phyloP scores from a whole-genome alignment of 371 early-diverging fungal genomes.

The Funneliformis caledonium region DNA sequence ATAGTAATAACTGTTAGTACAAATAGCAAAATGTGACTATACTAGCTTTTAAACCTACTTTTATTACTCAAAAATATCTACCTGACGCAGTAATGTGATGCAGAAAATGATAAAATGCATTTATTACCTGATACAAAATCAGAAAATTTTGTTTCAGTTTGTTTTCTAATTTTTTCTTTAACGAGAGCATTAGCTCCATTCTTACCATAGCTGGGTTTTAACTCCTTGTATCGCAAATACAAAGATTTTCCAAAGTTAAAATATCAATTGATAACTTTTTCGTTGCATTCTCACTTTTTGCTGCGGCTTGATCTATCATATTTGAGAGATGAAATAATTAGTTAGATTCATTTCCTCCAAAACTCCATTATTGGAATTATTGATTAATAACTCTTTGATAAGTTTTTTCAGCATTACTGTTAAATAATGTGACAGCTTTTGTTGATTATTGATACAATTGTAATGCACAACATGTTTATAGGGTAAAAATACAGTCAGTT shows the following conservation, averaged over 20 bases:
- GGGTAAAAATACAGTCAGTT: too few relatives aligned
- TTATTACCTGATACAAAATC: background rate
- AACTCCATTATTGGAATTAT: too few relatives aligned
- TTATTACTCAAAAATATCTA: too few relatives aligned
- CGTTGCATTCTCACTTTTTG: background rate
- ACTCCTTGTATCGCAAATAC: conserved; percentile 25
- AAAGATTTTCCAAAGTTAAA: conserved; percentile 20
- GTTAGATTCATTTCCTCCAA: too few relatives aligned
- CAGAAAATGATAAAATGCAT: background rate
- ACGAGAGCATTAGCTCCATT: background rate
- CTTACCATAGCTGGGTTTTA: conserved; percentile 4
- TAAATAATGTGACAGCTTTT: too few relatives aligned
- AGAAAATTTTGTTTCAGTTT: background rate
- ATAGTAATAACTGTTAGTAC: background rate
- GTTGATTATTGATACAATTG: too few relatives aligned
- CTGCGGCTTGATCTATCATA: conserved; percentile 3
- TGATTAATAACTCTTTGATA: too few relatives aligned
- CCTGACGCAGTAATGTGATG: background rate
- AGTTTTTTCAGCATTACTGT: too few relatives aligned
- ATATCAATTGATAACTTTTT: background rate
- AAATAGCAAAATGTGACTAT: too few relatives aligned
- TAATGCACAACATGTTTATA: too few relatives aligned
- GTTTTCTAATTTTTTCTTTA: background rate
- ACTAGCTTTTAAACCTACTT: too few relatives aligned
- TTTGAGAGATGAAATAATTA: conserved; percentile 3